Evolutionary conservation across 2,329 filamentous ascomycete genomes (phyloP), one percentile per base, ranked within the genome.

Genomic region (Aspergillus cejpii): DNA sequence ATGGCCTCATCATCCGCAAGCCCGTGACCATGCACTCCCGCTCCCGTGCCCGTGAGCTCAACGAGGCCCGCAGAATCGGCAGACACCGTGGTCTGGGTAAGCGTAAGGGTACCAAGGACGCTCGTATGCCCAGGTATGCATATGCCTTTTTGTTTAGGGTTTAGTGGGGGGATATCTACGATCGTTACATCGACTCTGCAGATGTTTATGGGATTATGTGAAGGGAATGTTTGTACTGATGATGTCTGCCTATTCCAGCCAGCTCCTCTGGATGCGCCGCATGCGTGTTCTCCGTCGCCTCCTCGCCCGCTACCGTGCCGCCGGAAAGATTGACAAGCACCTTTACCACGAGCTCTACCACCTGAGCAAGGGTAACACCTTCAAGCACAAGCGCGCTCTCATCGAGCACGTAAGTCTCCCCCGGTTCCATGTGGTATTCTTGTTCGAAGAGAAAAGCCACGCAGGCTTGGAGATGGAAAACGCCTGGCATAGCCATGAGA

Each of bases 1-100:
- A 98, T 94, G 94, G 92, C 79, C 87, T 98, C 74, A 98, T 98
- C 79, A 98, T 98, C 83, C 87, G 87, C 81, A 98, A 98, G 85
- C 94, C 94, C 71, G 90, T 96, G 70, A 96, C 91, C 71, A 95
- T 96, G 88, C 92, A 98, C 87, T 97, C 92, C 65, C 87, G 94
- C 77, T 83, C 87, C 67, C 88, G 92, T 70, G 92, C 92, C 69
- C 87, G 94, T 68, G 90, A 92, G 76, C 81, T 98, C 74, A 94
- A 86, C 74, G 87, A 87, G 58, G 87, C 92, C 72, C 85, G 92
- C 77, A 82, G 90, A 71, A 90, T 94, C 70, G 92, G 92, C 71
- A 83, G 92, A 77, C 92, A 98, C 83, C 86, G 92, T 76, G 92
- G 92, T 73, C 95, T 95, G 80, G 92, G 92, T 87, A 98, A 98